Base-by-base conservation (phyloP, 1,284 basidiomycete genomes). In the Tetrapyrgos nigripes region DNA sequence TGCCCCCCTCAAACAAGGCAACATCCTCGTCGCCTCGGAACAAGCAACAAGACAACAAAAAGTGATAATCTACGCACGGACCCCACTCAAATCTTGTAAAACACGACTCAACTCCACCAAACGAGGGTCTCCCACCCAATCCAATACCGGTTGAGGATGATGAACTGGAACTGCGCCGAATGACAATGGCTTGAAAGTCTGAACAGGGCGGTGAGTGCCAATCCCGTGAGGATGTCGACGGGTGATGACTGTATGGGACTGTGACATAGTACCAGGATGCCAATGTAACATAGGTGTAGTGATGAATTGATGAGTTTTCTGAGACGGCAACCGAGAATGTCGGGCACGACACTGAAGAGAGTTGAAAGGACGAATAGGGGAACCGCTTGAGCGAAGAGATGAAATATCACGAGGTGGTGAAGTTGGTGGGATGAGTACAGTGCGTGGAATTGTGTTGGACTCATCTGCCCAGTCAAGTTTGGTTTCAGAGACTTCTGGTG, bases 381-480 rank as follows among this genome's bases (percentile, higher is more conserved):
- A 23, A 14, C 31, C 13, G n/a, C 26, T 28, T 28, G 48, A 50
- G 3, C 48, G 48, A 29, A 50, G 48, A 10, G 21, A 23, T 28
- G 48, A 29, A 10, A 50, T 19, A 29, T 50, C 27, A n/a, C 48
- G 48, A n/a, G 48, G 48, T 50, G 48, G 5, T 29, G 48, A 29
- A 17, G 48, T 29, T 11, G 27, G 27, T 29, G 48, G 23, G 19
- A 50, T 50, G 11, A 50, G 27, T 5, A 50, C 48, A 4, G 48
- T 27, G 9, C 26, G 48, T 27, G 48, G 27, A 50, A 50, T 50
- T 11, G 48, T 50, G 27, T 50, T 27, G 13, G 48, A 3, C 21
- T 50, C 48, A 9, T 50, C 48, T 17, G 48, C 48, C 48, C 48
- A 50, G 17, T 50, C 31, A 17, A 50, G 48, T 40, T n/a, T 40